These are phyloP conservation scores for Gastrolobium villosum DNA, from an alignment of 306 rosid species.

Conservation along the genomic window DNA sequence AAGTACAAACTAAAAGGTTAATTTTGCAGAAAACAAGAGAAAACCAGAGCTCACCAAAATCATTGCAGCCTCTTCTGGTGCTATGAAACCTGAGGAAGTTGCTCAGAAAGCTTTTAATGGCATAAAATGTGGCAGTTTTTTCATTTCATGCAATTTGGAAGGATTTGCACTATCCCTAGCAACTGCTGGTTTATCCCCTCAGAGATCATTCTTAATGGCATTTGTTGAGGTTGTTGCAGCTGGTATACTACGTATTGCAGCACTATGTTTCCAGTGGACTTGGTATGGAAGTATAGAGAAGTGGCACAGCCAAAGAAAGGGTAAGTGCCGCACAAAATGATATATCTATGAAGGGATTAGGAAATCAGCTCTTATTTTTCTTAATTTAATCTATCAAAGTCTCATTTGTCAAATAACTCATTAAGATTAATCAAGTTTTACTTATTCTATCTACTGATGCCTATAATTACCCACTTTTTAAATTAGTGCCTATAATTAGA, in stretches of 20 bases:
- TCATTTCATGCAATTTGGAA: slow-evolving; percentile 82
- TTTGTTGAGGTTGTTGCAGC: slow-evolving; percentile 75
- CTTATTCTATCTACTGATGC: slow-evolving; percentile 6
- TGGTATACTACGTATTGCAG: slow-evolving; percentile 66
- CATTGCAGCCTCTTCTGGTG: slow-evolving; percentile 74
- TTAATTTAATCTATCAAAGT: not conserved
- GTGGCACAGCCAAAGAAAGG: slow-evolving; percentile 62
- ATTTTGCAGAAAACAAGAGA: slow-evolving; percentile 72
- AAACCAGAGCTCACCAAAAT: slow-evolving; percentile 77
- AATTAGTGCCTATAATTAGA: not conserved
- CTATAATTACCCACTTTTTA: not conserved
- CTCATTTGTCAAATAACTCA: slow-evolving; percentile 11
- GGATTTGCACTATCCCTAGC: slow-evolving; percentile 72
- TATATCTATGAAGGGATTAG: slow-evolving; percentile 21
- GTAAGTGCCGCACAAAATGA: slow-evolving; percentile 55
- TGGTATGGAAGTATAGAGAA: slow-evolving; percentile 86
- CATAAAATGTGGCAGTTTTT: slow-evolving; percentile 75
- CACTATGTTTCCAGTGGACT: slow-evolving; percentile 77
- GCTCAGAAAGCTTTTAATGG: slow-evolving; percentile 84
- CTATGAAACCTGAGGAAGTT: slow-evolving; percentile 86
- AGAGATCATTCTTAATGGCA: slow-evolving; percentile 85
- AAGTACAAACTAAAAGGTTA: slow-evolving; percentile 31
- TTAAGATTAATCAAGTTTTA: slow-evolving; percentile 12
- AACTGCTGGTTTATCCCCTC: slow-evolving; percentile 91
- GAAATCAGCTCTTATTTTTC: slow-evolving; percentile 7